Evolutionary conservation across 176 grass and related monocot species (phyloP).

Genomic region (Olyra latifolia): DNA sequence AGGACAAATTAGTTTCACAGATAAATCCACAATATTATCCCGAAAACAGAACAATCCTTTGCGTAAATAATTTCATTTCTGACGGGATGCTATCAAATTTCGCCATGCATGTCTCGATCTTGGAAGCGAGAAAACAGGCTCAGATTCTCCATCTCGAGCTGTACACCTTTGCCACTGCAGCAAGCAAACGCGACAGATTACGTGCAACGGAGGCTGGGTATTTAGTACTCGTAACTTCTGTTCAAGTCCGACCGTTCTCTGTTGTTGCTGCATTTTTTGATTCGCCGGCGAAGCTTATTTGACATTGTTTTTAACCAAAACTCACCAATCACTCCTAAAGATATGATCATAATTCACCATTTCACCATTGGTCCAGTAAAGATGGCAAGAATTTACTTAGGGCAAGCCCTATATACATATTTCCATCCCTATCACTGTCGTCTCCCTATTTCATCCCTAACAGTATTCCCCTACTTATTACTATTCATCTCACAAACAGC

Average conservation of each 20-base stretch:
- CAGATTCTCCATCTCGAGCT: constrained; percentile 34
- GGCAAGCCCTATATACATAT: too few relatives aligned
- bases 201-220: constrained; percentile 34
- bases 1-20: background rate
- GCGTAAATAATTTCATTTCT: background rate
- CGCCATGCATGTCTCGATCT: background rate
- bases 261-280: background rate
- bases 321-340: background rate
- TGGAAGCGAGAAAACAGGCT: background rate
- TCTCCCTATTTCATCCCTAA: too few relatives aligned
- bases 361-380: too few relatives aligned
- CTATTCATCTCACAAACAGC: too few relatives aligned
- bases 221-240: background rate
- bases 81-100: background rate
- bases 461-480: too few relatives aligned
- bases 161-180: constrained; percentile 38
- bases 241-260: background rate
- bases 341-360: too few relatives aligned
- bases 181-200: constrained; percentile 38
- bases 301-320: background rate
- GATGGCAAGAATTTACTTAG: background rate
- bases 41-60: background rate
- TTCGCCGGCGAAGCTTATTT: background rate
- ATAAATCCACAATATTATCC: background rate
- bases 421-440: too few relatives aligned